These are phyloP conservation scores for Apiospora kogelbergensis DNA, from an alignment of 2,329 filamentous ascomycete genomes.

Conservation along the genomic window DNA sequence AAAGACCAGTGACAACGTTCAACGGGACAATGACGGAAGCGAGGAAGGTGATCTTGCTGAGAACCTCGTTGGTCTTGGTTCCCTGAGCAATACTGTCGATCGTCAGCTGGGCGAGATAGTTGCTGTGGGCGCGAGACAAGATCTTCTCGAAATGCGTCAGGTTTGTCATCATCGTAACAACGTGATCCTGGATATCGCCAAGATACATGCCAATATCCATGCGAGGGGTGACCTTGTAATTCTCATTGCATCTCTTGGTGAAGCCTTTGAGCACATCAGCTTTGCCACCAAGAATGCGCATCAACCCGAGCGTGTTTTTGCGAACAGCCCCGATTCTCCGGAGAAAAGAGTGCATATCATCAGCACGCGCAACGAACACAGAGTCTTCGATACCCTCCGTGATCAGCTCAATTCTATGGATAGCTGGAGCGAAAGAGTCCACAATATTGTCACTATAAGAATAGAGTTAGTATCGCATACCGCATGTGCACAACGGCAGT, in stretches of 20 bases:
- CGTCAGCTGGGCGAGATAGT: slow-evolving; percentile 91
- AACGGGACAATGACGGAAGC: slow-evolving; percentile 95
- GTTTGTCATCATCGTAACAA: slow-evolving; percentile 98
- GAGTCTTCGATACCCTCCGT: slow-evolving; percentile 94
- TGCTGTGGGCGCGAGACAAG: slow-evolving; percentile 88
- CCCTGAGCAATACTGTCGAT: slow-evolving; percentile 89
- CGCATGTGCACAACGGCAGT: neutral
- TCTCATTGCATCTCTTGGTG: slow-evolving; percentile 97
- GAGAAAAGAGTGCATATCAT: slow-evolving; percentile 86
- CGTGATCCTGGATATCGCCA: slow-evolving; percentile 97
- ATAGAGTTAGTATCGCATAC: slow-evolving; percentile 23
- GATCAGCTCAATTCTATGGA: slow-evolving; percentile 81
- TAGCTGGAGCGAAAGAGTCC: slow-evolving; percentile 88
- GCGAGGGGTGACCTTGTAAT: slow-evolving; percentile 90
- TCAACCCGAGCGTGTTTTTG: slow-evolving; percentile 91
- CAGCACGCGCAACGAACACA: slow-evolving; percentile 86
- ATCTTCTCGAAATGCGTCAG: slow-evolving; percentile 97
- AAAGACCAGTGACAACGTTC: slow-evolving; percentile 85
- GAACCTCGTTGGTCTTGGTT: slow-evolving; percentile 81
- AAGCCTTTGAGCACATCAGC: slow-evolving; percentile 98
- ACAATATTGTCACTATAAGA: slow-evolving; percentile 83
- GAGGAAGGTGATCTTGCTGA: slow-evolving; percentile 93
- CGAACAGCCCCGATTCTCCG: slow-evolving; percentile 86
- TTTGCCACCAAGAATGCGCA: slow-evolving; percentile 92
- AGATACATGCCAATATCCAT: slow-evolving; percentile 97